Conservation (phyloP, 768 basidiomycete species). For the Boletus sp. region DNA sequence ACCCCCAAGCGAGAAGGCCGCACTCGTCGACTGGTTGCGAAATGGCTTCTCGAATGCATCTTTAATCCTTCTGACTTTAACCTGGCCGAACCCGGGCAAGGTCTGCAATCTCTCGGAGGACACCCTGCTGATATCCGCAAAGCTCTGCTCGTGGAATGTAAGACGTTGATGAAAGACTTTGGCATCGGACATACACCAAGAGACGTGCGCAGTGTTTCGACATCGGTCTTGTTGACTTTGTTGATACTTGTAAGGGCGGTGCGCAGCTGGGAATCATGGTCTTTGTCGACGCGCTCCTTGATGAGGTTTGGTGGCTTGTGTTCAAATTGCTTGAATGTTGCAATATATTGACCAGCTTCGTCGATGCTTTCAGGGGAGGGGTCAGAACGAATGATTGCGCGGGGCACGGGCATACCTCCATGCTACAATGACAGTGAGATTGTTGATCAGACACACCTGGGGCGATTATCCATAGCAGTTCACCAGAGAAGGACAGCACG, state of each 20-base stretch:
- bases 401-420: constrained; percentile 65
- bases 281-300: constrained; percentile 91
- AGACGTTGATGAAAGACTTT: neutral
- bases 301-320: constrained; percentile 91
- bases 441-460: constrained; percentile 85
- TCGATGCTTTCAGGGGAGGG: constrained; percentile 55
- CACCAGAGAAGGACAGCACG: constrained; percentile 6
- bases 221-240: constrained; percentile 97
- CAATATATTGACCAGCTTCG: constrained; percentile 89
- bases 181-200: constrained; percentile 67
- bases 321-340: constrained; percentile 91
- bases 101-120: constrained; percentile 72
- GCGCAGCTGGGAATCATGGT: constrained; percentile 78
- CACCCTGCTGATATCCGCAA: constrained; percentile 75
- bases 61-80: constrained; percentile 88
- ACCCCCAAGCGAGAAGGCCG: constrained; percentile 34
- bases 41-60: constrained; percentile 92
- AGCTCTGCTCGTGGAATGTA: constrained; percentile 57
- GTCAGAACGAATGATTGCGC: constrained; percentile 1
- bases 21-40: constrained; percentile 60
- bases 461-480: constrained; percentile 1
- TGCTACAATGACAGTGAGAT: constrained; percentile 87
- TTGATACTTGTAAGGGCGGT: constrained; percentile 83
- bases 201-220: constrained; percentile 86
- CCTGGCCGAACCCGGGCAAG: constrained; percentile 90